phyloP scores from a whole-genome alignment of 1,139 yeast species.

The Yarrowia galli region DNA sequence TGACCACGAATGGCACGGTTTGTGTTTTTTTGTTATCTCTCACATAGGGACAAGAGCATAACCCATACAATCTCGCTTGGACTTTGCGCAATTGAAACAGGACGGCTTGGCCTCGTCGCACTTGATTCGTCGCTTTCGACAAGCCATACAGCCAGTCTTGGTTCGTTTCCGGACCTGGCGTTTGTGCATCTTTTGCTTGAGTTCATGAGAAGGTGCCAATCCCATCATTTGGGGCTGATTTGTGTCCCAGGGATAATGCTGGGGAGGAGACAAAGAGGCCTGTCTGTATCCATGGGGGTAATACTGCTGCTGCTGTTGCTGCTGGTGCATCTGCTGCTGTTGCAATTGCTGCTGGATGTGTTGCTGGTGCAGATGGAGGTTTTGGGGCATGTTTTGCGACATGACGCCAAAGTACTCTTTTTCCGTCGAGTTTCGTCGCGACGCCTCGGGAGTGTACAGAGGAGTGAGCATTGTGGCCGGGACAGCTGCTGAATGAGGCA shows the following conservation, averaged over 20 bases:
- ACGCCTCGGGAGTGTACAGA: conserved; percentile 36
- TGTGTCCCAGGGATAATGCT: conserved; percentile 25
- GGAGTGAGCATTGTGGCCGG: conserved; percentile 13
- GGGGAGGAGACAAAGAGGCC: background rate
- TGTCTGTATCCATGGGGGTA: background rate
- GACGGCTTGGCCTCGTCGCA: conserved; percentile 88
- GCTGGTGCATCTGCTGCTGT: conserved; percentile 25
- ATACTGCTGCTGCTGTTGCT: conserved; percentile 14
- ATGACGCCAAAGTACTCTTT: conserved; percentile 28
- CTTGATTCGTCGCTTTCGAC: conserved; percentile 86
- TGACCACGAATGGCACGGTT: no score
- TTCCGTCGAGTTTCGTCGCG: conserved; percentile 28
- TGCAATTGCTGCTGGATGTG: conserved; percentile 19
- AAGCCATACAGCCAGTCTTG: conserved; percentile 75
- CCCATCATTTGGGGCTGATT: conserved; percentile 18
- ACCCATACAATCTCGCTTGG: conserved; percentile 69
- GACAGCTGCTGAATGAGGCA: background rate
- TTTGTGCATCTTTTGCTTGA: conserved; percentile 30
- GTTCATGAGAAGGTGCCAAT: conserved; percentile 12
- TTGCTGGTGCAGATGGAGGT: conserved; percentile 4
- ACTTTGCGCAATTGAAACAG: conserved; percentile 78
- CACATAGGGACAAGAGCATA: conserved; percentile 21
- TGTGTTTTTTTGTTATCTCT: no score
- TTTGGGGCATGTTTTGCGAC: background rate
- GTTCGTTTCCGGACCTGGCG: conserved; percentile 37